A percentile compares a stretch with the other conserved stretches of the same genome.
phyloP scores from a whole-genome alignment of 2,329 filamentous ascomycete genomes.

The Xylariaceae sp. region DNA sequence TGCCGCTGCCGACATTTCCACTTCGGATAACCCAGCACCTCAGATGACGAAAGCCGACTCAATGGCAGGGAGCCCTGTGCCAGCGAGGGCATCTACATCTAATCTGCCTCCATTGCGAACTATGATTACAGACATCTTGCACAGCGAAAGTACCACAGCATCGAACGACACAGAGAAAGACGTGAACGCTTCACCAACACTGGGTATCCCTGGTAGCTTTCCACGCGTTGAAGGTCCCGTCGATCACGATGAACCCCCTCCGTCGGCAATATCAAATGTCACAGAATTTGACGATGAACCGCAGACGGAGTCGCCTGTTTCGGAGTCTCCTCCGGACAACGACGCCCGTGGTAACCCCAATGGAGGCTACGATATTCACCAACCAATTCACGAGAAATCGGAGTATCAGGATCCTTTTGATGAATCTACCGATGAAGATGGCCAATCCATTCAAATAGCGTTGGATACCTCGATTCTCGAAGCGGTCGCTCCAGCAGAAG shows the following conservation, averaged over 20 bases:
- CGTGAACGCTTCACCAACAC: conserved; percentile 55
- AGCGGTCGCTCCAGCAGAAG: conserved; percentile 23
- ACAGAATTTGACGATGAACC: conserved; percentile 72
- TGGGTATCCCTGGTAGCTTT: conserved; percentile 62
- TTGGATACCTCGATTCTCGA: conserved; percentile 33
- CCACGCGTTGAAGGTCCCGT: conserved; percentile 38
- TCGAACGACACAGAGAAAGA: neutral
- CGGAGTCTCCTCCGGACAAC: conserved; percentile 26
- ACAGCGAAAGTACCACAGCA: conserved; percentile 13
- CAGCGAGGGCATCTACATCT: conserved; percentile 16
- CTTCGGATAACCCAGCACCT: conserved; percentile 5
- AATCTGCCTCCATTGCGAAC: conserved; percentile 21
- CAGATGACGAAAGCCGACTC: conserved; percentile 8
- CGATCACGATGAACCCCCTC: conserved; percentile 45
- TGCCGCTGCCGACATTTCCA: conserved; percentile 1
- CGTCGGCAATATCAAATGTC: conserved; percentile 55
- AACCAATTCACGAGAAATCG: conserved; percentile 30
- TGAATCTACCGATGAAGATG: conserved; percentile 35
- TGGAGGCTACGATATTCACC: conserved; percentile 18
- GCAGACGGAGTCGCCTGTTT: conserved; percentile 52
- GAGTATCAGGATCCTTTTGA: conserved; percentile 50
- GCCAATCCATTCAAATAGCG: conserved; percentile 38
- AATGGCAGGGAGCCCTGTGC: conserved; percentile 14
- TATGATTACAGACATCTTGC: conserved; percentile 20
- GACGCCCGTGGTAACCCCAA: conserved; percentile 19